phyloP scores from a whole-genome alignment of 371 early-diverging fungal species.

The Rhizomucor pusillus region DNA sequence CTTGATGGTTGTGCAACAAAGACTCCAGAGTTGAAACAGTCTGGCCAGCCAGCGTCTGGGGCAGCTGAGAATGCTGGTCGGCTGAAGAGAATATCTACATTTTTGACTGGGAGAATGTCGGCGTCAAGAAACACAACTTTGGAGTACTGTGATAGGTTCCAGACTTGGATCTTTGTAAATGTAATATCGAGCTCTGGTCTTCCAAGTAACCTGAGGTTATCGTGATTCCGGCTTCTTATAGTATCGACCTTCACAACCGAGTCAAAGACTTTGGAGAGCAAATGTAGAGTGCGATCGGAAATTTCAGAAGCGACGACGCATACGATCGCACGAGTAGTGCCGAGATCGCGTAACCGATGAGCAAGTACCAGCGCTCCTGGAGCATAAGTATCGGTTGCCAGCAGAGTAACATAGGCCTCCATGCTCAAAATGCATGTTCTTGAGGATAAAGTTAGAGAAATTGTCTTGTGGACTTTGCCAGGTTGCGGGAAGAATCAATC shows the following conservation, averaged over 20 bases:
- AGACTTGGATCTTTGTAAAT: constrained; percentile 87
- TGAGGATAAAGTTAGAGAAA: too few relatives aligned
- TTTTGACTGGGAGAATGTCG: constrained; percentile 77
- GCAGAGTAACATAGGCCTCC: constrained; percentile 73
- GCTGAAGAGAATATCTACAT: constrained; percentile 83
- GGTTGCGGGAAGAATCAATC: too few relatives aligned
- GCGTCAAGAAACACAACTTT: constrained; percentile 89
- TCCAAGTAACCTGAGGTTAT: constrained; percentile 73
- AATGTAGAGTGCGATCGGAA: constrained; percentile 29
- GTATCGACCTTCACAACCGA: constrained; percentile 64
- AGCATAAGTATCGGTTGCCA: constrained; percentile 77
- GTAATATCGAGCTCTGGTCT: constrained; percentile 88
- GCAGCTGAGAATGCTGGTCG: constrained; percentile 77
- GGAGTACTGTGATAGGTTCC: constrained; percentile 62
- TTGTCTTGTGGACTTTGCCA: too few relatives aligned
- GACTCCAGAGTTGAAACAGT: constrained; percentile 96
- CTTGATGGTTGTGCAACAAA: constrained; percentile 76
- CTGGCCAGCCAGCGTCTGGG: constrained; percentile 89
- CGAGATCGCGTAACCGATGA: constrained; percentile 67
- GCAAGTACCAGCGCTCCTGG: constrained; percentile 84
- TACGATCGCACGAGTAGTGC: constrained; percentile 64
- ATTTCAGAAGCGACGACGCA: constrained; percentile 70
- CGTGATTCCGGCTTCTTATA: constrained; percentile 30
- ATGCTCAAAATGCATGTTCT: constrained; percentile 7
- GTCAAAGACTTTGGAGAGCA: constrained; percentile 57